Evolutionary conservation across 306 rosid species (phyloP).

Genomic region (Quercus rubra): DNA sequence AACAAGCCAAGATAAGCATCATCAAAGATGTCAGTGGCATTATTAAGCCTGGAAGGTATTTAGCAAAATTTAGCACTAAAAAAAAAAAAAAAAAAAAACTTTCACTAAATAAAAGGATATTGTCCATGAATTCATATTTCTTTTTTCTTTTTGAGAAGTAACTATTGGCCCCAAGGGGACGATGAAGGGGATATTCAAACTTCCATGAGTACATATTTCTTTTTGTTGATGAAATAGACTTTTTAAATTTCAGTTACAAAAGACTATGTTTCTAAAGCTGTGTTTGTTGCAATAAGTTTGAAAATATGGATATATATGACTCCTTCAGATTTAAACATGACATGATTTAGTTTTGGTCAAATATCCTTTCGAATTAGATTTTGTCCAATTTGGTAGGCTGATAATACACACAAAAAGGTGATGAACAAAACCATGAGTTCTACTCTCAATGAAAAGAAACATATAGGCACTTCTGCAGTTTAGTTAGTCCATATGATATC

Average conservation of each 20-base stretch:
- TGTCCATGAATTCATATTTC: not conserved
- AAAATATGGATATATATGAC: not conserved
- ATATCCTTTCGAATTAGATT: not conserved
- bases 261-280: not conserved
- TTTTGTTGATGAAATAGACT: no score
- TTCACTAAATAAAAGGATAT: not conserved
- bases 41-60: conserved; percentile 50
- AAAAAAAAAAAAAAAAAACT: not conserved
- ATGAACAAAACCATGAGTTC: not conserved
- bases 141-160: not conserved
- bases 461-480: not conserved
- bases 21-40: conserved; percentile 41
- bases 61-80: not conserved
- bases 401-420: not conserved
- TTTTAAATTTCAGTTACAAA: not conserved
- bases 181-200: no score
- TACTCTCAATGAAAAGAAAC: not conserved
- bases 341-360: not conserved
- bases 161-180: no score
- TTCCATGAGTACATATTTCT: no score
- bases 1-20: conserved; percentile 29
- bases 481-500: not conserved
- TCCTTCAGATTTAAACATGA: not conserved
- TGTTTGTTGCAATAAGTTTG: not conserved
- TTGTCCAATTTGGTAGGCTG: not conserved